Percentiles rank a stretch among this genome's conserved stretches.
These are phyloP conservation scores for Podosphaera aphanis DNA, from an alignment of 2,329 filamentous ascomycete genomes.

Conservation along the genomic window DNA sequence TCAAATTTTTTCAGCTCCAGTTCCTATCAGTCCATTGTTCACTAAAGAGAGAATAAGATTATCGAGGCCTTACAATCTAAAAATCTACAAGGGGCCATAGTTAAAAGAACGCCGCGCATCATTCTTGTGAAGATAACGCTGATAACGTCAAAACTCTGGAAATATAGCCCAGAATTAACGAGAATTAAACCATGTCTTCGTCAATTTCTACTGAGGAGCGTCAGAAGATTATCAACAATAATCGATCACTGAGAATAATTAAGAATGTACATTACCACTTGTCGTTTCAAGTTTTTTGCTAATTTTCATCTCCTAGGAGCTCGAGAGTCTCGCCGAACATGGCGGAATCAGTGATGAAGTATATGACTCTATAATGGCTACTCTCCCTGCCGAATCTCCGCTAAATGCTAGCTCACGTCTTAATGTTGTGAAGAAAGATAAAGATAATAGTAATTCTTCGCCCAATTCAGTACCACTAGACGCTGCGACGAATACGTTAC, in stretches of 20 bases:
- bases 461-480: constrained; percentile 15
- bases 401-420: constrained; percentile 17
- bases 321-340: constrained; percentile 69
- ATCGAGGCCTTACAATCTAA: constrained; percentile 5
- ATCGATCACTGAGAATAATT: constrained; percentile 16
- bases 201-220: constrained; percentile 13
- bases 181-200: constrained; percentile 12
- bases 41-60: background rate
- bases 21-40: background rate
- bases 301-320: constrained; percentile 37
- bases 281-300: background rate
- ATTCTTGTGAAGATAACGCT: constrained; percentile 2
- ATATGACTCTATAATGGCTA: constrained; percentile 49
- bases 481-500: constrained; percentile 4
- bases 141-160: constrained; percentile 7
- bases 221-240: constrained; percentile 15
- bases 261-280: constrained; percentile 14
- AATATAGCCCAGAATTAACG: constrained; percentile 8
- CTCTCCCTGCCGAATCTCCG: constrained; percentile 50
- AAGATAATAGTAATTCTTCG: constrained; percentile 18
- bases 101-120: constrained; percentile 4
- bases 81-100: constrained; percentile 5
- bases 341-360: constrained; percentile 52
- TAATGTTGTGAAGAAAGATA: background rate
- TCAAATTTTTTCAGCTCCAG: background rate